These are phyloP conservation scores for Rhizophora mangle DNA, from an alignment of 345 rosid genomes.

Conservation along the genomic window DNA sequence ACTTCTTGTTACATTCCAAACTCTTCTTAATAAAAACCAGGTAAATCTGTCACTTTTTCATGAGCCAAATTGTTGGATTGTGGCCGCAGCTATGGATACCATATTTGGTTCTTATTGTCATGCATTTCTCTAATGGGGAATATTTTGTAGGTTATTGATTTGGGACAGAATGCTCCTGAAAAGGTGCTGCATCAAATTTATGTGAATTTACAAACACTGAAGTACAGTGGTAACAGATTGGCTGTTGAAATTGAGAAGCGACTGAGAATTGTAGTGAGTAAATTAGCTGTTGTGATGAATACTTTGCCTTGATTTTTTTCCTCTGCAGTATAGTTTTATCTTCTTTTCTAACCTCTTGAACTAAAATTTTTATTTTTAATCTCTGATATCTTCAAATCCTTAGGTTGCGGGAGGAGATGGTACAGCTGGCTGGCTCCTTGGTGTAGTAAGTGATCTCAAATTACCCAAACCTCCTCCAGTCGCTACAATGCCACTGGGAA, in stretches of 20 bases:
- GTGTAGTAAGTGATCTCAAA: constrained; percentile 70
- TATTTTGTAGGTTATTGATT: constrained; percentile 52
- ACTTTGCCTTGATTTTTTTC: background rate
- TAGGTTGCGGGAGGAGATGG: constrained; percentile 87
- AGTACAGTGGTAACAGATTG: constrained; percentile 43
- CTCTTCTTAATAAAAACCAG: constrained; percentile 57
- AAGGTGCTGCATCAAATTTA: constrained; percentile 46
- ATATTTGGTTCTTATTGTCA: too few species aligned
- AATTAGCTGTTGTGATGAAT: background rate
- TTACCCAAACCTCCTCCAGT: constrained; percentile 61
- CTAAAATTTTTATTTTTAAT: background rate
- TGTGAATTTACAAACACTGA: constrained; percentile 37
- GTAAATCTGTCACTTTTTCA: constrained; percentile 16
- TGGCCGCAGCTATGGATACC: too few species aligned
- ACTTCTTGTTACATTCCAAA: constrained; percentile 51
- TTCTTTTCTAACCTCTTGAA: too few species aligned
- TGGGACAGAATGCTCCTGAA: constrained; percentile 52
- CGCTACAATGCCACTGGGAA: constrained; percentile 71
- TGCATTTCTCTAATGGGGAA: too few species aligned
- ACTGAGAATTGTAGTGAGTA: constrained; percentile 63
- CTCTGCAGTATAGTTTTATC: too few species aligned
- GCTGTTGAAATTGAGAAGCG: constrained; percentile 47
- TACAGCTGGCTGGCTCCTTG: constrained; percentile 75
- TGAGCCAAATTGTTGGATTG: background rate
- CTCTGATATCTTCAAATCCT: constrained; percentile 16